A percentile compares a stretch with the other conserved stretches of the same genome.
phyloP scores from a whole-genome alignment of 2,329 filamentous ascomycete genomes.

The Chalaropsis thielavioides region DNA sequence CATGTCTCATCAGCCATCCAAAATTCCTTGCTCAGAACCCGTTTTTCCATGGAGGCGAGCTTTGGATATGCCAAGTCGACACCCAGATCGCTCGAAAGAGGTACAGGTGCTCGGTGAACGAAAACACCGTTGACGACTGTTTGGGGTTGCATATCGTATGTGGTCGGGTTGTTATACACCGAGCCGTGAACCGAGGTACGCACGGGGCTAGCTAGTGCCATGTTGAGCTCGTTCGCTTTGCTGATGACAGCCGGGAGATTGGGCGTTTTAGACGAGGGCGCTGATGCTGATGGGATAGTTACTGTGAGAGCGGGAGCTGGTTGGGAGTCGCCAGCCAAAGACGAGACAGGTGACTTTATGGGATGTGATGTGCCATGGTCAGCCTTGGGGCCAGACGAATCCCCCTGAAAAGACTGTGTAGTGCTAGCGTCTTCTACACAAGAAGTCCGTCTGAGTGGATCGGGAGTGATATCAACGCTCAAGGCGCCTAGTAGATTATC shows the following conservation, averaged over 20 bases:
- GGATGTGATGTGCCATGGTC: constrained; percentile 21
- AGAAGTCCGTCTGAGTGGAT: constrained; percentile 3
- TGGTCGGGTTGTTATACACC: constrained; percentile 43
- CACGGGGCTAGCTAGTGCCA: constrained; percentile 39
- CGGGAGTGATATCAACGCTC: not conserved
- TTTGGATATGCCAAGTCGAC: constrained; percentile 46
- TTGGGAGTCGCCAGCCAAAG: constrained; percentile 19
- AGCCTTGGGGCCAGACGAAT: not conserved
- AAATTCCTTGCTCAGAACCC: constrained; percentile 85
- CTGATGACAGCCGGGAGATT: constrained; percentile 39
- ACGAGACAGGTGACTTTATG: constrained; percentile 25
- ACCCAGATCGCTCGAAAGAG: constrained; percentile 37
- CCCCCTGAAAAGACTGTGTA: not conserved
- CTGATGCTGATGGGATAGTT: constrained; percentile 19
- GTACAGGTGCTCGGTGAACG: constrained; percentile 39
- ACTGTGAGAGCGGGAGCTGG: constrained; percentile 10
- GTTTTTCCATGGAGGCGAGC: constrained; percentile 61
- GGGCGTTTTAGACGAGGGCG: constrained; percentile 27
- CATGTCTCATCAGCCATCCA: constrained; percentile 99
- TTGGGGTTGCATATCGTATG: constrained; percentile 32
- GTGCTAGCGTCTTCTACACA: not conserved
- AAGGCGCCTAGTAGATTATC: not conserved
- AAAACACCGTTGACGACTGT: constrained; percentile 30
- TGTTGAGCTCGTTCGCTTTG: constrained; percentile 38
- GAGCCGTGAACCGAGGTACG: constrained; percentile 45